phyloP scores from a whole-genome alignment of 1,284 basidiomycete species.

The Ustilago xerochloae region DNA sequence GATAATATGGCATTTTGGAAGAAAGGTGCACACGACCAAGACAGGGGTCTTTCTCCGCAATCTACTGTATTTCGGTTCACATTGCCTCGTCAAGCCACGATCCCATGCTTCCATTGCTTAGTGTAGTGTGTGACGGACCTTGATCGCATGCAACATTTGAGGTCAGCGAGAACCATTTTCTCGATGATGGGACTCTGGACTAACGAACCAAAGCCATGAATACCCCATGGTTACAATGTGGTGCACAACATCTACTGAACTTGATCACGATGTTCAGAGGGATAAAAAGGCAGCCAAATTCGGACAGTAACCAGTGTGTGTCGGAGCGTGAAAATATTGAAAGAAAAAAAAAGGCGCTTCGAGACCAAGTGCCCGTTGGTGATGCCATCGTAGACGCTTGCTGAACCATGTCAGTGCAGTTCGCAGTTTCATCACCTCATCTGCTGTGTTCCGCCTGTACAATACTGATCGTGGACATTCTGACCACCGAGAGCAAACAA shows the following conservation, averaged over 20 bases:
- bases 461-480: too few species aligned
- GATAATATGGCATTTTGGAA: background rate
- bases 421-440: too few species aligned
- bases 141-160: background rate
- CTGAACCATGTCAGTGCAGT: background rate
- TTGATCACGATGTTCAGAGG: background rate
- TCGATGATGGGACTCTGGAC: too few species aligned
- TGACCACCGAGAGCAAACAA: too few species aligned
- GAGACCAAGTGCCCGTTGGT: background rate
- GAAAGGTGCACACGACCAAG: slow-evolving; percentile 3
- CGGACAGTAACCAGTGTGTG: background rate
- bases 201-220: too few species aligned
- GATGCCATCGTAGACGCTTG: background rate
- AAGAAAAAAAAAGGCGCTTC: background rate
- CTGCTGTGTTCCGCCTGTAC: too few species aligned
- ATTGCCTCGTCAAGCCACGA: background rate
- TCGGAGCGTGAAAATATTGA: background rate
- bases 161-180: too few species aligned
- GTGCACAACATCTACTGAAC: background rate
- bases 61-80: background rate
- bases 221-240: background rate
- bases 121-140: slow-evolving; percentile 2
- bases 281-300: too few species aligned
- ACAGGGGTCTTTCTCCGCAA: slow-evolving; percentile 6
- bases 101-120: background rate